Evolutionary conservation across 2,329 filamentous ascomycete genomes (phyloP).

Genomic region (Penicillium sp.): DNA sequence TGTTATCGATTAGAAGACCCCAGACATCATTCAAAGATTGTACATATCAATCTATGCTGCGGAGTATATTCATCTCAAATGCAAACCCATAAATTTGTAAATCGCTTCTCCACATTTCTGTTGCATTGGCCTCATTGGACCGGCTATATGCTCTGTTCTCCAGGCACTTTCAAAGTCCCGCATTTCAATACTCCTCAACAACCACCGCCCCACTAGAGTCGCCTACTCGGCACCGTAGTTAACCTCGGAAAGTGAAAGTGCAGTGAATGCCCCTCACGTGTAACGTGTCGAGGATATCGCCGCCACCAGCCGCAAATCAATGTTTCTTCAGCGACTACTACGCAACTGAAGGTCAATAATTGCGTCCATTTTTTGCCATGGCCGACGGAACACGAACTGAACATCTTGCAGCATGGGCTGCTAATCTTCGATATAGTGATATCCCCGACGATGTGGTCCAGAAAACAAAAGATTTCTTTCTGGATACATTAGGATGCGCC

Average conservation of each 20-base stretch:
- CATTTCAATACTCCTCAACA: not conserved
- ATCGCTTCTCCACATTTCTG: constrained; percentile 4
- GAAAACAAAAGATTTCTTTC: constrained; percentile 38
- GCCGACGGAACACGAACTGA: constrained; percentile 22
- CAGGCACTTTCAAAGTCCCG: not conserved
- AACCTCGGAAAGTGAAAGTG: constrained; percentile 15
- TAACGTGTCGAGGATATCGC: not conserved
- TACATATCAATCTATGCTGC: not conserved
- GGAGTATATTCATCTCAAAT: too few relatives aligned
- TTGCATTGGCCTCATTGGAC: constrained; percentile 12
- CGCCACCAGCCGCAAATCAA: constrained; percentile 4
- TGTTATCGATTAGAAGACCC: not conserved
- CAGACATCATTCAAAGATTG: not conserved
- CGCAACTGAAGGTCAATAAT: not conserved
- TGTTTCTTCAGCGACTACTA: not conserved
- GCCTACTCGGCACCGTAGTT: constrained; percentile 17
- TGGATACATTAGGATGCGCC: constrained; percentile 36
- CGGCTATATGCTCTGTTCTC: constrained; percentile 15
- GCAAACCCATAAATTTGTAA: too few relatives aligned
- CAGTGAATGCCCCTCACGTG: not conserved
- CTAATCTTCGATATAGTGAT: constrained; percentile 25
- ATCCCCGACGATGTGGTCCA: constrained; percentile 30
- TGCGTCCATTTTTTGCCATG: not conserved
- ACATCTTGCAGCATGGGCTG: constrained; percentile 26
- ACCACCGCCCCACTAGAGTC: constrained; percentile 11